phyloP scores from a whole-genome alignment of 495 filamentous ascomycete genomes.

The Parmelia sp. region DNA sequence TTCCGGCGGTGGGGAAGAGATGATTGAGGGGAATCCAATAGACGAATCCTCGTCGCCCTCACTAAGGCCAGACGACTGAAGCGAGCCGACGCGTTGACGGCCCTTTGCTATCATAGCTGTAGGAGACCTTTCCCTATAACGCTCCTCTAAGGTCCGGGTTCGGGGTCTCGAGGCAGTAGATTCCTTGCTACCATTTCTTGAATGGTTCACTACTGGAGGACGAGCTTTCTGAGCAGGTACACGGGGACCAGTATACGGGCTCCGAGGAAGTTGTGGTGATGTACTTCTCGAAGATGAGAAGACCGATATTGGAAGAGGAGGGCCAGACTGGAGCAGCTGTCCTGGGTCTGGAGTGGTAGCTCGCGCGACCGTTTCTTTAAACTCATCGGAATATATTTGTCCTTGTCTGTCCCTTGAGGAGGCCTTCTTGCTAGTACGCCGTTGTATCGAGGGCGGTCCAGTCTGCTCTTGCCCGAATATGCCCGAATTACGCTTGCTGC shows the following conservation, averaged over 20 bases:
- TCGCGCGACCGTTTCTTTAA: slow-evolving; percentile 43
- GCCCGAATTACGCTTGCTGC: slow-evolving; percentile 25
- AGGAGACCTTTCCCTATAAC: slow-evolving; percentile 39
- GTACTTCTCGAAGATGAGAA: slow-evolving; percentile 34
- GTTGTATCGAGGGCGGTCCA: slow-evolving; percentile 34
- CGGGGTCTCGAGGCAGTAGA: slow-evolving; percentile 41
- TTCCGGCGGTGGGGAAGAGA: slow-evolving; percentile 37
- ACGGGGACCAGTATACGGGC: slow-evolving; percentile 32
- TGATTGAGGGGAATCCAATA: slow-evolving; percentile 47
- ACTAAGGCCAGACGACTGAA: slow-evolving; percentile 32
- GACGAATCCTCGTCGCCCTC: slow-evolving; percentile 35
- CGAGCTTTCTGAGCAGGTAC: slow-evolving; percentile 34
- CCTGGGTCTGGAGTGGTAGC: slow-evolving; percentile 45
- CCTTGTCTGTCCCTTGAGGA: slow-evolving; percentile 49
- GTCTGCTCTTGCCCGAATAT: slow-evolving; percentile 22
- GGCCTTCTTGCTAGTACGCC: slow-evolving; percentile 46
- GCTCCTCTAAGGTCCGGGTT: slow-evolving; percentile 46
- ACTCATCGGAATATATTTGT: slow-evolving; percentile 48
- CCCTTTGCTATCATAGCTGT: slow-evolving; percentile 33
- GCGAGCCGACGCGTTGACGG: slow-evolving; percentile 42
- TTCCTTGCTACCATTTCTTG: slow-evolving; percentile 14
- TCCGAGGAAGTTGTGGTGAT: slow-evolving; percentile 40
- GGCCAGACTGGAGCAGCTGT: slow-evolving; percentile 33
- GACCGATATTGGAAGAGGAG: slow-evolving; percentile 39
- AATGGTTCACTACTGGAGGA: slow-evolving; percentile 29